A percentile compares a stretch with the other conserved stretches of the same genome.
phyloP scores from a whole-genome alignment of 2,329 filamentous ascomycete genomes.

The Stachybotrys echinatus region DNA sequence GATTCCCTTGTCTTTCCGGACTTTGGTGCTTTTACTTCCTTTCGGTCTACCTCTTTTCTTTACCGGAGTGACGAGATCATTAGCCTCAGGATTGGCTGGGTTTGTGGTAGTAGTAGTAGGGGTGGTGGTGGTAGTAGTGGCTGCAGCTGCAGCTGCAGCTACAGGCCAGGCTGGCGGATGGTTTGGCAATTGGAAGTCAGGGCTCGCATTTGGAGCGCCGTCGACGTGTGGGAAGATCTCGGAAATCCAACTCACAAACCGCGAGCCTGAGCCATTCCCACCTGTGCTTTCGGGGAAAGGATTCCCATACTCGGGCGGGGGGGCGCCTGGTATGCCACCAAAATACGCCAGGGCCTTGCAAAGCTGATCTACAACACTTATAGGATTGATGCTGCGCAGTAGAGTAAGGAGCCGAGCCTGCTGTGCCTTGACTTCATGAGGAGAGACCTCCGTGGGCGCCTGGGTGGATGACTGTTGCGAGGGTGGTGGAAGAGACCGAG shows the following conservation, averaged over 20 bases:
- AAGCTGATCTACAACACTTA: slow-evolving; percentile 55
- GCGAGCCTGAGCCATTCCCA: slow-evolving; percentile 50
- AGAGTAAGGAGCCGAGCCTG: slow-evolving; percentile 55
- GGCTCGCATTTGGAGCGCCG: slow-evolving; percentile 10
- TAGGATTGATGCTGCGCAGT: slow-evolving; percentile 49
- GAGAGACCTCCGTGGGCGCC: slow-evolving; percentile 12
- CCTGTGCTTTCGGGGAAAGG: slow-evolving; percentile 50
- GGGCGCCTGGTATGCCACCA: slow-evolving; percentile 52
- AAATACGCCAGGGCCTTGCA: slow-evolving; percentile 60
- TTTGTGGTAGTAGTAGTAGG: no score
- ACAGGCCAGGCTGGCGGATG: not conserved
- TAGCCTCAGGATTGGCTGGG: no score
- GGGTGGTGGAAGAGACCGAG: slow-evolving; percentile 1
- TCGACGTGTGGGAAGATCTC: slow-evolving; percentile 53
- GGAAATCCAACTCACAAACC: slow-evolving; percentile 57
- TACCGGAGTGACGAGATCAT: no score
- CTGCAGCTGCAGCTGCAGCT: slow-evolving; percentile 4
- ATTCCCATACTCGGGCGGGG: slow-evolving; percentile 42
- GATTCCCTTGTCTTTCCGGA: slow-evolving; percentile 44
- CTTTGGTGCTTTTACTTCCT: slow-evolving; percentile 38
- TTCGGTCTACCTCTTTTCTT: slow-evolving; percentile 52
- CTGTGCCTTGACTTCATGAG: slow-evolving; percentile 50
- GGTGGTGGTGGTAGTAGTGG: slow-evolving; percentile 6
- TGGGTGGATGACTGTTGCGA: not conserved
- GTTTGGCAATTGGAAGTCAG: not conserved